A percentile compares a stretch with the other conserved stretches of the same genome.
These are phyloP conservation scores for Nitzschia sp. DNA, from an alignment of 108 stramenopile species.

Conservation along the genomic window DNA sequence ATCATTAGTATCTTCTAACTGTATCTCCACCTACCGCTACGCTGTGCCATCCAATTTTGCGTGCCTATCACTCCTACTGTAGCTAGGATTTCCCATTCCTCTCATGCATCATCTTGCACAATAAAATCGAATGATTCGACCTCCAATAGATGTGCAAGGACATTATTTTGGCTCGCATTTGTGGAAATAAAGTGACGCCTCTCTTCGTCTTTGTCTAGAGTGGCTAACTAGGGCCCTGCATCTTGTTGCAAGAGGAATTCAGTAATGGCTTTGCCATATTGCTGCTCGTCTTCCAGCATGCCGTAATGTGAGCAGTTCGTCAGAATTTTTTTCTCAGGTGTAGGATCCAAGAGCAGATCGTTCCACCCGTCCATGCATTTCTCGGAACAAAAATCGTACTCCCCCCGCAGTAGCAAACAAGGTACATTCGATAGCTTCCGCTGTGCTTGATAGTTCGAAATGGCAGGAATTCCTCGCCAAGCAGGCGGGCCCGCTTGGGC, in stretches of 20 bases:
- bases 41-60: no score
- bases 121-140: no score
- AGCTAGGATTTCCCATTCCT: no score
- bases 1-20: no score
- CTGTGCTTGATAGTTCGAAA: conserved; percentile 40
- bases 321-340: conserved; percentile 14
- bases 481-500: conserved; percentile 51
- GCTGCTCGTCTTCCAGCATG: conserved; percentile 47
- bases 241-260: conserved; percentile 8
- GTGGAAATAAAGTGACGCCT: no score
- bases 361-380: conserved; percentile 38
- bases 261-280: conserved; percentile 23
- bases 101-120: no score
- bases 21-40: no score
- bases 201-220: no score
- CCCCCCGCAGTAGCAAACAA: conserved; percentile 45
- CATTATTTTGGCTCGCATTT: no score
- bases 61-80: no score
- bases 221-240: no score
- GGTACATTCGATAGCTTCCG: conserved; percentile 7
- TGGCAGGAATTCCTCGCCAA: conserved; percentile 56
- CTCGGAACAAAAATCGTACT: conserved; percentile 52
- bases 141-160: no score
- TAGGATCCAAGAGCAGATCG: conserved; percentile 1
- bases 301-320: conserved; percentile 44